phyloP scores from a whole-genome alignment of 2,329 filamentous ascomycete genomes.

The Elsinoe batatas region DNA sequence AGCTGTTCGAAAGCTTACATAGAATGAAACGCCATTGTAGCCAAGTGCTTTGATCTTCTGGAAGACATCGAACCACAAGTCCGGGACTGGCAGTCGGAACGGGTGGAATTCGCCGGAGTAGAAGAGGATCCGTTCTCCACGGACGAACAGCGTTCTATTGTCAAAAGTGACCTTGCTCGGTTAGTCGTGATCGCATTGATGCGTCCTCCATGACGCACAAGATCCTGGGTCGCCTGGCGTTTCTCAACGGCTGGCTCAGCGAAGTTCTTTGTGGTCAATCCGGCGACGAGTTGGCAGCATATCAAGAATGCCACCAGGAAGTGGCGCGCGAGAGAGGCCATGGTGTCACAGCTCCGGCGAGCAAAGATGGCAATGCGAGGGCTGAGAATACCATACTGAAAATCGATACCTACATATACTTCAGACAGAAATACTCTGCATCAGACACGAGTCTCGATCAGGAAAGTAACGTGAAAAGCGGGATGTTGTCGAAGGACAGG shows the following conservation, averaged over 20 bases:
- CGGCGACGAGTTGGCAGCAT: background rate
- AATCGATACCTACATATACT: background rate
- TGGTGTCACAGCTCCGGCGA: background rate
- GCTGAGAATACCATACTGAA: background rate
- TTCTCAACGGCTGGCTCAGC: background rate
- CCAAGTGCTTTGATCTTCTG: conserved; percentile 75
- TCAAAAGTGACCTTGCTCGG: conserved; percentile 4
- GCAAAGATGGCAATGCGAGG: background rate
- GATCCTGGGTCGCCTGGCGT: background rate
- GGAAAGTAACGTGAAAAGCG: background rate
- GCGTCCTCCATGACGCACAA: background rate
- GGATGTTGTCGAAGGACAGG: background rate
- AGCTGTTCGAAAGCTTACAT: conserved; percentile 33
- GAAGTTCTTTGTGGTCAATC: background rate
- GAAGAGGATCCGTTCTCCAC: conserved; percentile 59
- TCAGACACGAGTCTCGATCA: background rate
- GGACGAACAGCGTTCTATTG: conserved; percentile 51
- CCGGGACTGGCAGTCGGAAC: conserved; percentile 52
- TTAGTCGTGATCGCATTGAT: background rate
- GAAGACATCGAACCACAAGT: conserved; percentile 61
- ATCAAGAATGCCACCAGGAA: background rate
- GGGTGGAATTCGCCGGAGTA: conserved; percentile 68
- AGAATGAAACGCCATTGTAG: conserved; percentile 71
- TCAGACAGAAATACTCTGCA: background rate
- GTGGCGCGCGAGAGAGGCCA: background rate